Evolutionary conservation across 1,284 basidiomycete species (phyloP), one percentile per base, ranked within the genome.

Genomic region (Meira nashicola): DNA sequence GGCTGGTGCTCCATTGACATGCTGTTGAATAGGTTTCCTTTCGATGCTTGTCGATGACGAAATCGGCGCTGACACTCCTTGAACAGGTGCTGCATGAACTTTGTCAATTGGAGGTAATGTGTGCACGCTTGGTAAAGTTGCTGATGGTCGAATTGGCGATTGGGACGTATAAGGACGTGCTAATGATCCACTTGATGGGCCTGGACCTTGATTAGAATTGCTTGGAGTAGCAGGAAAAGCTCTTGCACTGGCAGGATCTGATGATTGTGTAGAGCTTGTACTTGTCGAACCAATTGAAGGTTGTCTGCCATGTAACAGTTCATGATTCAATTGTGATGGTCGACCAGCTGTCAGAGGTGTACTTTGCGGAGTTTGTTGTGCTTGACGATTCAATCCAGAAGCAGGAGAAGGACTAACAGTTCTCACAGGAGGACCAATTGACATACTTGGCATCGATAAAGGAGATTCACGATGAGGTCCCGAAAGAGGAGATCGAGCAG

Each of bases 401-500:
- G 14, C 14, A 43, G 40, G 40, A 43, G 15, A 15, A 43, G 40
- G 40, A 10, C 40, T 43, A 6, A 19, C 40, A 43, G 40, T 4
- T 15, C 40, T 15, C 19, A 43, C 14, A 15, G 40, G 15, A 5
- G 40, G 40, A 15, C 40, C 40, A 15, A 43, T 15, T 11, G 40
- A 43, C 40, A 43, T 43, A 15, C 19, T 15, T 15, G 40, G 40
- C 15, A 43, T 19, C 19, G 40, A 15, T 6, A 19, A 19, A 15
- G 40, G 40, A 5, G 40, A 43, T 6, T 43, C 14, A 11, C 40
- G 15, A 15, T 43, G 15, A 15, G 40, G 40, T 15, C 47, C n/a
- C 14, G 66, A 68, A 37, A 68, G 53, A 12, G 66, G 66, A 46
- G 66, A 68, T 37, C 61, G 60, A 21, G 64, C 64, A 8, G 66